These are phyloP conservation scores for Rhytidhysteron rufulum DNA, from an alignment of 2,329 filamentous ascomycete genomes.

Conservation along the genomic window DNA sequence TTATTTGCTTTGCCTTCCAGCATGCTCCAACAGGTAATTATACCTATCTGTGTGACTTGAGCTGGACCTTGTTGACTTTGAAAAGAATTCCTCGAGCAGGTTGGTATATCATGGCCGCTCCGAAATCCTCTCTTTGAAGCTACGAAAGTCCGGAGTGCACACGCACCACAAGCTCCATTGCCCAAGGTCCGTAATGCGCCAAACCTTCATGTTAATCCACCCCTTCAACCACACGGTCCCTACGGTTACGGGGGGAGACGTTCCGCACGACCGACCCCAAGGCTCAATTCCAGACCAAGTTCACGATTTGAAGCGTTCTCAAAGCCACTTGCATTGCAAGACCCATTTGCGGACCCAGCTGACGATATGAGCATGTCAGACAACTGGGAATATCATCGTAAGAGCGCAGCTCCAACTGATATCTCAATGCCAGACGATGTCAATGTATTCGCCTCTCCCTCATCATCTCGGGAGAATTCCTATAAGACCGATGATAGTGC, in stretches of 20 bases:
- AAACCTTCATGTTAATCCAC: neutral
- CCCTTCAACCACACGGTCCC: neutral
- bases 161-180: slow-evolving; percentile 4
- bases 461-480: neutral
- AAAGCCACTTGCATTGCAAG: slow-evolving; percentile 3
- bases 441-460: slow-evolving; percentile 6
- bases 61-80: slow-evolving; percentile 11
- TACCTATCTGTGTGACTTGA: slow-evolving; percentile 2
- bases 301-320: neutral
- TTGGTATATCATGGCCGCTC: slow-evolving; percentile 75
- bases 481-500: slow-evolving; percentile 6
- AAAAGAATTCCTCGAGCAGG: slow-evolving; percentile 67
- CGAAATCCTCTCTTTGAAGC: slow-evolving; percentile 27
- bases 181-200: slow-evolving; percentile 2
- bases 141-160: slow-evolving; percentile 3
- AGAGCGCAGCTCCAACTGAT: slow-evolving; percentile 12
- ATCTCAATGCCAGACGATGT: slow-evolving; percentile 16
- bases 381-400: slow-evolving; percentile 17
- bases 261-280: no score
- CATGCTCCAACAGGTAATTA: slow-evolving; percentile 71
- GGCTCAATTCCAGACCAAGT: no score
- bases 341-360: slow-evolving; percentile 9
- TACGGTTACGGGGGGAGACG: neutral
- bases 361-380: slow-evolving; percentile 18
- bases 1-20: slow-evolving; percentile 78